Evolutionary conservation across 164 flowering plant genomes (phyloP), one percentile per base, ranked within the genome.

Genomic region (Macadamia integrifolia): DNA sequence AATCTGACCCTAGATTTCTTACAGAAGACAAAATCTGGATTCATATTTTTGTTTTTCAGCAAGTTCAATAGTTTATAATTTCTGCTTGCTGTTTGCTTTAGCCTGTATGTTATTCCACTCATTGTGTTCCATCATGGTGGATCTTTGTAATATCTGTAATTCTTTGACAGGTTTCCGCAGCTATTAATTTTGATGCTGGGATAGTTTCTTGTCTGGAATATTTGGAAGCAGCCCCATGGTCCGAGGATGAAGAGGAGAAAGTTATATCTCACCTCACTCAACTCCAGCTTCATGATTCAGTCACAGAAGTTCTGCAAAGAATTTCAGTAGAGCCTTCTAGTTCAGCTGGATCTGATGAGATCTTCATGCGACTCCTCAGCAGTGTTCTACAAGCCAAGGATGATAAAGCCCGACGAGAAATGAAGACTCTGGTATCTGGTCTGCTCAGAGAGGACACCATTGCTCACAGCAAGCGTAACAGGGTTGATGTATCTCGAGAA

Each of bases 201-300:
- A 80, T 86, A 35, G 48, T 44, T 58, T 82, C 90, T n/a, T 93
- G 98, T 75, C 74, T 93, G 64, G 92, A 89, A 60, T 84, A 85
- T 72, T 73, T 93, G 79, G 96, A 91, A 78, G 91, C 96, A 23
- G 83, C 87, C 67, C 98, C 98, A 17, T 93, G 98, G 97, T 74
- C 94, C 13, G 90, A 87, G 64, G 90, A 87, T 46, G 97, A 93
- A 74, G 96, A 89, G 74, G 87, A 85, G 69, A 84, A 77, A 64
- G 80, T 93, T 6, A 70, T 91, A 44, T 81, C 81, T 42, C 73
- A 68, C 62, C 85, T 93, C 18, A 66, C 48, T 68, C 75, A 86
- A 68, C 93, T 89, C 70, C 77, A 84, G 73, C 87, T 90, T 68
- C 73, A 79, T 43, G 77, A 74, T 44, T 74, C 82, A 1, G 73